These are phyloP conservation scores for Saccharomyces jurei DNA, from an alignment of 805 yeast species.

Conservation along the genomic window DNA sequence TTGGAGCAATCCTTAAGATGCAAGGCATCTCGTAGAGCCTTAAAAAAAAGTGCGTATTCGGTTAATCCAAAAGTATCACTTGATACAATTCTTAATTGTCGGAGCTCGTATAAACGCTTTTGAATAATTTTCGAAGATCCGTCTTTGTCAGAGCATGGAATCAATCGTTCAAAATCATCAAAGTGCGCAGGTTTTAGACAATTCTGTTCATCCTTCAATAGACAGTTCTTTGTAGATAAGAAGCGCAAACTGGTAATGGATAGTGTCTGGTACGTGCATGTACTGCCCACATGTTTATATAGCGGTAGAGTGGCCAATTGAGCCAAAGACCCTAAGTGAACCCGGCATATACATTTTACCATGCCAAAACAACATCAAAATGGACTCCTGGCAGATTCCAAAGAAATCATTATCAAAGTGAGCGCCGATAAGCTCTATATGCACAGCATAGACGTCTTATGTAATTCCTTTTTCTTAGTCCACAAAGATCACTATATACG, in stretches of 20 bases:
- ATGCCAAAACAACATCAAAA: background rate
- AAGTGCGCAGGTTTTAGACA: background rate
- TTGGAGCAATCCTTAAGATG: background rate
- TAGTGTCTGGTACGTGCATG: background rate
- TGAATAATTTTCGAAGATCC: conserved; percentile 8
- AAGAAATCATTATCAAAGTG: background rate
- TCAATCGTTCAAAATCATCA: background rate
- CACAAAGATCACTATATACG: background rate
- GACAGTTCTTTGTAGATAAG: background rate
- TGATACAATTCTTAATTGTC: conserved; percentile 1
- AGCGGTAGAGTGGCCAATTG: background rate
- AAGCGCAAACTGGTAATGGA: background rate
- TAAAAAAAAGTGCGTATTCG: conserved; percentile 10
- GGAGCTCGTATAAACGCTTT: conserved; percentile 4
- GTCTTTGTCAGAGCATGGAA: background rate
- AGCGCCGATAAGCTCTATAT: background rate
- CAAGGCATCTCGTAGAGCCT: conserved; percentile 3
- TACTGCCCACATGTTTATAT: background rate
- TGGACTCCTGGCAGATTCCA: background rate
- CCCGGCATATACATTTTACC: background rate
- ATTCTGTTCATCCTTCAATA: background rate
- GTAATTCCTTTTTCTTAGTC: background rate
- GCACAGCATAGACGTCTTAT: background rate
- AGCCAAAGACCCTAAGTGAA: background rate
- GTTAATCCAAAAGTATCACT: conserved; percentile 9